Base-by-base conservation (phyloP, 306 rosid species). In the Vigna hirtella region DNA sequence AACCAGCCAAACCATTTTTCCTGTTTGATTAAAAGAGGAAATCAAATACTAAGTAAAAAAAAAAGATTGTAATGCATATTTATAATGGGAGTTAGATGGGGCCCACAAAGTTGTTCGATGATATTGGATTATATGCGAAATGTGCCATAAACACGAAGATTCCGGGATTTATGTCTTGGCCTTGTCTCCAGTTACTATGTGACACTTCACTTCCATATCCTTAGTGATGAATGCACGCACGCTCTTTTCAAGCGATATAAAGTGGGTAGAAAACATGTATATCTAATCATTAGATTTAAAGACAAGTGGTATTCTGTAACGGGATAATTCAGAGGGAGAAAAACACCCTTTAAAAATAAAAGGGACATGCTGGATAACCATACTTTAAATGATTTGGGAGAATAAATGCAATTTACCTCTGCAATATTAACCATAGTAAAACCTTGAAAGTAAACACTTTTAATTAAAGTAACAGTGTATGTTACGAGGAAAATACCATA, bases 91-190 rank as follows among this genome's bases (percentile, higher is more conserved):
- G 81, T 74, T 76, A 30, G 58, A 51, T 88, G 93, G 89, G 85
- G 90, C 86, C 88, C 77, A 68, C 34, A 18, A 3, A 62, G 36
- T 66, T 77, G 48, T 73, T 81, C 79, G 76, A 86, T 79, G 16
- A 81, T 58, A 88, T 88, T 79, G 75, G 93, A 92, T 89, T 91
- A 88, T 87, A 81, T 91, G 96, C 88, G 78, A 84, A 85, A 84
- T 93, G 90, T 83, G 82, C 80, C 85, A 71, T 82, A 61, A 88
- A 53, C 79, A 61, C 55, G 77, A 78, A 59, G 59, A 77, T 82
- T 71, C 81, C 17, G 72, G 83, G 85, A 90, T 81, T 85, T 77
- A 45, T 87, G 93, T 88, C 89, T 76, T 79, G 74, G 77, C 77
- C 57, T 86, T 90, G 91, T 91, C 91, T 84, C 86, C 81, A 78